Conservation (phyloP, 345 rosid species). For the Aquilaria yunnanensis region DNA sequence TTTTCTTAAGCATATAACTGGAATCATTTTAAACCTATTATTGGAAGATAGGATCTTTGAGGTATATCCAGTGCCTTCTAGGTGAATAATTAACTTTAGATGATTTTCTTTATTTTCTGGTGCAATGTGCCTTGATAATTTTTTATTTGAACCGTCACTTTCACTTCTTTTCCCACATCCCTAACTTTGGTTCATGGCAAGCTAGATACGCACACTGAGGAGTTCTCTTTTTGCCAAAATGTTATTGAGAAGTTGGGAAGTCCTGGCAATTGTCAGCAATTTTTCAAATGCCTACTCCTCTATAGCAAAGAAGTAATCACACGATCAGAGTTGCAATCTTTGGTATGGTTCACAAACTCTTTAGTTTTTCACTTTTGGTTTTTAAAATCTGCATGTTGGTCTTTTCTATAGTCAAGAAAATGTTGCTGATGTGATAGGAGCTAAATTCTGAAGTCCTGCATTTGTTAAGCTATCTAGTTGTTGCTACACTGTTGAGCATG, state of each 20-base stretch:
- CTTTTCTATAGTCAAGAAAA: conserved; percentile 10
- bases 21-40: too few species aligned
- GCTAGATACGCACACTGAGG: conserved; percentile 64
- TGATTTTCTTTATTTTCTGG: too few species aligned
- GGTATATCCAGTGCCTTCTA: too few species aligned
- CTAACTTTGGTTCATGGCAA: conserved; percentile 18
- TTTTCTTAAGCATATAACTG: too few species aligned
- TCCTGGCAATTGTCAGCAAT: conserved; percentile 69
- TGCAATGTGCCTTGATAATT: neutral
- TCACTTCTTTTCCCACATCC: neutral
- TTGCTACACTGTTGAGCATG: too few species aligned
- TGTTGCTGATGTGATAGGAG: too few species aligned
- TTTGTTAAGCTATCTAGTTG: too few species aligned
- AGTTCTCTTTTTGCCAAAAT: conserved; percentile 73
- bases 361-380: conserved; percentile 13
- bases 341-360: too few species aligned
- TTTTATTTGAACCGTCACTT: neutral
- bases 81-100: too few species aligned
- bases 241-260: conserved; percentile 68
- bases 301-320: conserved; percentile 78
- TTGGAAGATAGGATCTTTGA: too few species aligned
- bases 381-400: too few species aligned
- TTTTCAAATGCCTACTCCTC: conserved; percentile 79
- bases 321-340: conserved; percentile 32
- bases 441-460: too few species aligned